These are phyloP conservation scores for Metroxylon sagu DNA, from an alignment of 176 grass and related monocot genomes.

Conservation along the genomic window DNA sequence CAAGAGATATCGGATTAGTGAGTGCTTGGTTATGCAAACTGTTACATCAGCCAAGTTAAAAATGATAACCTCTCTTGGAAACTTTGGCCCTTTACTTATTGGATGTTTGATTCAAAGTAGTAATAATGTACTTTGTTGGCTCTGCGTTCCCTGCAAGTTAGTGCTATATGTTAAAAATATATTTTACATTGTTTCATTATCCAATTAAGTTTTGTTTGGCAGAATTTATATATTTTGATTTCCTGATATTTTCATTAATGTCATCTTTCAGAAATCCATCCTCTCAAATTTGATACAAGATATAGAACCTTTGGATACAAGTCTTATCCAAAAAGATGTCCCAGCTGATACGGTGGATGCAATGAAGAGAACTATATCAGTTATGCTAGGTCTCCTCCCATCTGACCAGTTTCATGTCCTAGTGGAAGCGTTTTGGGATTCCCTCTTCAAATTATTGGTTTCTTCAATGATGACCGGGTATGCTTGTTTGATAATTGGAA, in stretches of 20 bases:
- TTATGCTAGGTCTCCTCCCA: conserved; percentile 90
- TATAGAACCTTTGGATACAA: conserved; percentile 86
- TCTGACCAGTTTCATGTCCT: conserved; percentile 90
- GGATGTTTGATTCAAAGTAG: too few species aligned
- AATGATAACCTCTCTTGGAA: too few species aligned
- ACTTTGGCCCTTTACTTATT: too few species aligned
- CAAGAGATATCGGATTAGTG: too few species aligned
- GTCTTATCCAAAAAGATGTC: conserved; percentile 86
- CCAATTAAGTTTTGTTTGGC: too few species aligned
- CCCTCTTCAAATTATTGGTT: conserved; percentile 86
- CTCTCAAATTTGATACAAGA: conserved; percentile 91
- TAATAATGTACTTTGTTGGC: too few species aligned
- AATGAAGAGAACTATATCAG: conserved; percentile 96
- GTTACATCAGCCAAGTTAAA: too few species aligned
- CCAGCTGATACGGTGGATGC: conserved; percentile 80
- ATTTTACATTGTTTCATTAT: too few species aligned
- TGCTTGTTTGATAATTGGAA: neutral
- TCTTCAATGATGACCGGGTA: conserved; percentile 99
- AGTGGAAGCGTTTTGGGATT: conserved; percentile 81
- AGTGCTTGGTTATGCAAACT: too few species aligned
- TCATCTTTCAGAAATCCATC: conserved; percentile 59
- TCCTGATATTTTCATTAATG: neutral
- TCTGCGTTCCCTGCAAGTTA: too few species aligned
- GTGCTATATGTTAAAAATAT: too few species aligned
- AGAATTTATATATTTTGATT: conserved; percentile 3